These are phyloP conservation scores for Casaregolazyma lundiana DNA, from an alignment of 1,139 yeast species.

Conservation along the genomic window DNA sequence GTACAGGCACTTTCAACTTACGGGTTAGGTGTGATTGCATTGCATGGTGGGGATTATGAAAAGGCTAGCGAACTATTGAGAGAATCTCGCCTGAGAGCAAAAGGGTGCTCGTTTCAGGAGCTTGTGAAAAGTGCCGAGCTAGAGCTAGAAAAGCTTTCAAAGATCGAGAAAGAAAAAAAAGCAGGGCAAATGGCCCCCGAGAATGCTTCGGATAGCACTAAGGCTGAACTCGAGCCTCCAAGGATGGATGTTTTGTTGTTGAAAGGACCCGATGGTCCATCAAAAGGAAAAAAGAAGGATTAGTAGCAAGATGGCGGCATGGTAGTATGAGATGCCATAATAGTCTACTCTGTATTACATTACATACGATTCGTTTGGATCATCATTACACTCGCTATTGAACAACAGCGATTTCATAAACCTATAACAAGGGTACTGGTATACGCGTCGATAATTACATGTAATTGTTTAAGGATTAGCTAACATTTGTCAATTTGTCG, in stretches of 20 bases:
- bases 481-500: too few relatives aligned
- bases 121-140: slow-evolving; percentile 61
- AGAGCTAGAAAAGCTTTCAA: slow-evolving; percentile 51
- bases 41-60: slow-evolving; percentile 52
- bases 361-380: too few relatives aligned
- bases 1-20: slow-evolving; percentile 77
- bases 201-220: neutral
- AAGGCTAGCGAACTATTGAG: slow-evolving; percentile 59
- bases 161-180: slow-evolving; percentile 23
- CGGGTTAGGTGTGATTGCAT: slow-evolving; percentile 74
- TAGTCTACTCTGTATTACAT: neutral
- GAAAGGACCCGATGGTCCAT: slow-evolving; percentile 7
- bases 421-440: neutral
- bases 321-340: neutral
- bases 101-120: slow-evolving; percentile 60
- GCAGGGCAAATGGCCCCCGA: slow-evolving; percentile 3
- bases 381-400: too few relatives aligned
- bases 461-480: too few relatives aligned
- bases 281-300: neutral
- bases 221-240: slow-evolving; percentile 14
- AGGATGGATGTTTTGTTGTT: slow-evolving; percentile 24
- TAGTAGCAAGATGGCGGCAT: neutral
- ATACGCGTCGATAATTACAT: too few relatives aligned
- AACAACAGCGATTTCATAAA: neutral
- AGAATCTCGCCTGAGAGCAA: slow-evolving; percentile 69